Conservation (phyloP, 257 asterid genomes). For the Gardenia jasminoides region DNA sequence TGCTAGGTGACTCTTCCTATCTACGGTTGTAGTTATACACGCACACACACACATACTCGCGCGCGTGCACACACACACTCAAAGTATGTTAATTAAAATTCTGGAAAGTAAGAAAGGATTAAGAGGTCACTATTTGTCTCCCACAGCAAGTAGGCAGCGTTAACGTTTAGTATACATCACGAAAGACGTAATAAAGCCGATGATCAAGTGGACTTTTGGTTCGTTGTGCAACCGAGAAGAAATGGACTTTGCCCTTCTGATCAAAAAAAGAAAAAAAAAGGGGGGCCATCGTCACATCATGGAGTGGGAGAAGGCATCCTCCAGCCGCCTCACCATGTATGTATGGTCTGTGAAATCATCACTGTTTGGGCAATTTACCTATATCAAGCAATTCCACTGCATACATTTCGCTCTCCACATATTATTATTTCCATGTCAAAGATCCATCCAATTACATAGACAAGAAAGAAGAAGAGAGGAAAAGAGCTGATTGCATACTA, state of each 20-base stretch:
- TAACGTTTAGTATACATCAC: background rate
- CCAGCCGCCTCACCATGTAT: conserved; percentile 10
- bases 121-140: background rate
- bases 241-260: background rate
- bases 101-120: background rate
- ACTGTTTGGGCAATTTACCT: conserved; percentile 30
- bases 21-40: background rate
- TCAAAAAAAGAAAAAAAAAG: too few relatives aligned
- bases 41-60: too few relatives aligned
- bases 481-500: background rate
- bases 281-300: background rate
- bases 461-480: background rate
- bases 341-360: conserved; percentile 3
- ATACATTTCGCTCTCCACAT: conserved; percentile 1
- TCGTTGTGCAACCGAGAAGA: background rate
- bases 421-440: conserved; percentile 4
- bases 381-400: conserved; percentile 3
- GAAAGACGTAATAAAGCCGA: background rate
- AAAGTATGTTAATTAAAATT: too few relatives aligned
- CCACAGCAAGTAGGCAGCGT: background rate
- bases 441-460: background rate
- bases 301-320: background rate
- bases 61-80: too few relatives aligned
- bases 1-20: background rate
- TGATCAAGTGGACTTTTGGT: conserved; percentile 11